Percentiles rank a stretch among this genome's conserved stretches.
These are phyloP conservation scores for Aspergillus bridgeri DNA, from an alignment of 495 filamentous ascomycete genomes.

Conservation along the genomic window DNA sequence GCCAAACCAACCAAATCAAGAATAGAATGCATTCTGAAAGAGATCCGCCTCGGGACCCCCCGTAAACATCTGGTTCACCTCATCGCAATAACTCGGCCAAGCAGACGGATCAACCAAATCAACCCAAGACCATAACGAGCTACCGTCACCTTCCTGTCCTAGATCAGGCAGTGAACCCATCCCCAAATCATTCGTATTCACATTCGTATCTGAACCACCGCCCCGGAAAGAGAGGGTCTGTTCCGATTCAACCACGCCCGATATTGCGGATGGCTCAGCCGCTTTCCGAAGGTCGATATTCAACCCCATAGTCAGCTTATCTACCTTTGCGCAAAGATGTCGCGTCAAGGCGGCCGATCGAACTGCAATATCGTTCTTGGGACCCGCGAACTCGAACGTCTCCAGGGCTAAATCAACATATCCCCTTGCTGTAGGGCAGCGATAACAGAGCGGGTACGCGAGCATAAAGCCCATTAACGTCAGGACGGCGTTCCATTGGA, in stretches of 20 bases:
- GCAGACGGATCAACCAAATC: neutral
- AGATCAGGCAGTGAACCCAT: neutral
- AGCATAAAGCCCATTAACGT: constrained; percentile 40
- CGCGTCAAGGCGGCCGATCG: neutral
- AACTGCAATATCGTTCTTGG: neutral
- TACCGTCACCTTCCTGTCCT: neutral
- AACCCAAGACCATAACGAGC: neutral
- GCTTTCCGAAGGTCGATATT: neutral
- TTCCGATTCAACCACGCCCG: neutral
- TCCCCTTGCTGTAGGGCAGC: constrained; percentile 17
- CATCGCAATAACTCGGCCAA: constrained; percentile 2
- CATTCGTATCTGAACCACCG: neutral
- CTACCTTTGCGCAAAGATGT: neutral
- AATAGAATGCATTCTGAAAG: neutral
- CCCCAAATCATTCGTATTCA: neutral
- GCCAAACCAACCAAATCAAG: neutral
- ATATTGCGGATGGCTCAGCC: neutral
- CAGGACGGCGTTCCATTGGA: constrained; percentile 31
- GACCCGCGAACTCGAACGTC: constrained; percentile 15
- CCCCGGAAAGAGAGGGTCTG: neutral
- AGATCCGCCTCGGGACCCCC: neutral
- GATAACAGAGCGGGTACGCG: constrained; percentile 54
- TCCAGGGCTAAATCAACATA: constrained; percentile 15
- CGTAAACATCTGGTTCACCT: neutral
- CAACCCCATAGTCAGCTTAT: neutral